Percentiles rank a stretch among this genome's conserved stretches.
Evolutionary conservation across 1,139 yeast species (phyloP).

Genomic region (Nematodospora anomalae): DNA sequence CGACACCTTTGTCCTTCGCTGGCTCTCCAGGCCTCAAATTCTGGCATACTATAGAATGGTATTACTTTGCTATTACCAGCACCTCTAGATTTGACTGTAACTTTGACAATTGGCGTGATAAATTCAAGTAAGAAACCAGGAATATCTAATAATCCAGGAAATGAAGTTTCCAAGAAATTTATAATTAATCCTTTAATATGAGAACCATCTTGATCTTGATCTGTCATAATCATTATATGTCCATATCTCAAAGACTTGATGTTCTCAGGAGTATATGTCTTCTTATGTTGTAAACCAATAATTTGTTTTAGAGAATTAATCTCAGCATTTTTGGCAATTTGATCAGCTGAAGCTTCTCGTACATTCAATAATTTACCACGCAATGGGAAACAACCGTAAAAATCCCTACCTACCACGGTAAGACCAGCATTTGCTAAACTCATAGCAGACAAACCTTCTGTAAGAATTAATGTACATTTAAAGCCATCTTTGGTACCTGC

Average conservation of each 20-base stretch:
- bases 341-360: constrained; percentile 94
- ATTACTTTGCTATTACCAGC: constrained; percentile 47
- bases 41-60: constrained; percentile 93
- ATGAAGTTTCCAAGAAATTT: constrained; percentile 88
- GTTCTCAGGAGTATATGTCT: constrained; percentile 63
- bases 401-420: constrained; percentile 93
- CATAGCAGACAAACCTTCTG: constrained; percentile 98
- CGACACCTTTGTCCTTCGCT: constrained; percentile 72
- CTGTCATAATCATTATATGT: constrained; percentile 98
- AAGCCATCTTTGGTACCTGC: constrained; percentile 95
- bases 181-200: constrained; percentile 96
- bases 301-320: constrained; percentile 94
- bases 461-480: constrained; percentile 87
- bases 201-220: constrained; percentile 99
- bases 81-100: constrained; percentile 70
- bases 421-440: constrained; percentile 92
- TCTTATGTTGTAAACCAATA: constrained; percentile 93
- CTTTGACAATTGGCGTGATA: constrained; percentile 95
- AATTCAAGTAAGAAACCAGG: constrained; percentile 94
- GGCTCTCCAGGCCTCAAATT: constrained; percentile 91
- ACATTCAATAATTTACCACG: constrained; percentile 95
- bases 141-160: constrained; percentile 87
- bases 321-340: constrained; percentile 87
- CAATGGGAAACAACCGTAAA: constrained; percentile 92
- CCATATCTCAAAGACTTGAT: constrained; percentile 85